Evolutionary conservation across 495 filamentous ascomycete genomes (phyloP).

Genomic region (Trichoderma orchidacearum): DNA sequence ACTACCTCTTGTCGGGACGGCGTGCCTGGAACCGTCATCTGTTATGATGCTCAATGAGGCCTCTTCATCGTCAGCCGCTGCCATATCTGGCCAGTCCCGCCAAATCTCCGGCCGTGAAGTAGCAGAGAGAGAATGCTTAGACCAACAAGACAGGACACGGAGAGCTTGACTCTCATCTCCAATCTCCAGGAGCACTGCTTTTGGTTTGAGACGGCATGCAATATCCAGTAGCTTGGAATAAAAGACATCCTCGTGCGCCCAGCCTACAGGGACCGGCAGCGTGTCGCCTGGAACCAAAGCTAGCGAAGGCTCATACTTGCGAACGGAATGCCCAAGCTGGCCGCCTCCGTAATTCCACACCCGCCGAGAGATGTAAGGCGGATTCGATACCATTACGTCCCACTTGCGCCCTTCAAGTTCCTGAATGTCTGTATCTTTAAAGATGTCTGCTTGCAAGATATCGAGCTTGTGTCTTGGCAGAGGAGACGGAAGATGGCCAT

Average conservation of each 20-base stretch:
- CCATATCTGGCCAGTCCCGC: constrained; percentile 30
- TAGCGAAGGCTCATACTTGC: constrained; percentile 61
- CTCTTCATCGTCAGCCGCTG: not conserved
- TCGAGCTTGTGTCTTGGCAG: constrained; percentile 10
- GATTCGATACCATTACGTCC: constrained; percentile 78
- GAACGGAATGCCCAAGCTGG: constrained; percentile 44
- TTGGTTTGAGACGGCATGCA: constrained; percentile 18
- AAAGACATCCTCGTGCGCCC: constrained; percentile 40
- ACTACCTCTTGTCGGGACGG: not conserved
- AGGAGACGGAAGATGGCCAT: not conserved
- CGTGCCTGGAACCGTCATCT: not conserved
- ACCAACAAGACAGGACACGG: constrained; percentile 32
- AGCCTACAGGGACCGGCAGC: not conserved
- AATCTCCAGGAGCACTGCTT: constrained; percentile 42
- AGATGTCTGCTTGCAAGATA: constrained; percentile 44
- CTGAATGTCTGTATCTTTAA: constrained; percentile 17
- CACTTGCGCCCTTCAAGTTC: constrained; percentile 11
- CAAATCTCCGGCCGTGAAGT: constrained; percentile 32
- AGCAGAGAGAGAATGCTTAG: constrained; percentile 6
- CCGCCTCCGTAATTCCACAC: constrained; percentile 31
- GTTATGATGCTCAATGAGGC: no score
- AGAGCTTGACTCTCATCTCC: constrained; percentile 45
- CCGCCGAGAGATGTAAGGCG: constrained; percentile 67
- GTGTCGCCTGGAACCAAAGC: constrained; percentile 51
- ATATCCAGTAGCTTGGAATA: constrained; percentile 38